Percentiles rank a stretch among this genome's conserved stretches.
These are phyloP conservation scores for Arachis stenosperma DNA, from an alignment of 306 rosid species.

Conservation along the genomic window DNA sequence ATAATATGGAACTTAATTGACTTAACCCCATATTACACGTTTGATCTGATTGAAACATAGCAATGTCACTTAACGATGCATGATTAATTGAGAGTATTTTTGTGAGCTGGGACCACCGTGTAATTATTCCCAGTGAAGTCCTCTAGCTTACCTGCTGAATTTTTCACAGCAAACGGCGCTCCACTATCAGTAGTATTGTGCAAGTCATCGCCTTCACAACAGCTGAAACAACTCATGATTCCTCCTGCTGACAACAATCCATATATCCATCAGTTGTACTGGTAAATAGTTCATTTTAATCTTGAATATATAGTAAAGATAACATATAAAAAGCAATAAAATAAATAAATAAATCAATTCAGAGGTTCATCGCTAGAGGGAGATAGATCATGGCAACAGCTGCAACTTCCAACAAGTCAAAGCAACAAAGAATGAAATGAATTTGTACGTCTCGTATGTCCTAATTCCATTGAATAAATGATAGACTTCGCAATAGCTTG, in stretches of 20 bases:
- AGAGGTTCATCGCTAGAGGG: slow-evolving; percentile 13
- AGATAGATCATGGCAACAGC: not conserved
- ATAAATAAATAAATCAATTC: not conserved
- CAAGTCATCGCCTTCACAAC: slow-evolving; percentile 71
- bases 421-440: slow-evolving; percentile 11
- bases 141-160: slow-evolving; percentile 60
- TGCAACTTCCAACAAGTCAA: slow-evolving; percentile 19
- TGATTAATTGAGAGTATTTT: slow-evolving; percentile 5
- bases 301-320: not conserved
- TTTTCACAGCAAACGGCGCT: slow-evolving; percentile 57
- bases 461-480: slow-evolving; percentile 5
- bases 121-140: not conserved
- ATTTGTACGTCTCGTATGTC: not conserved
- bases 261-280: slow-evolving; percentile 31
- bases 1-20: slow-evolving; percentile 5
- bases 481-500: not conserved
- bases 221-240: slow-evolving; percentile 83
- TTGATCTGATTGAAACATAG: slow-evolving; percentile 12
- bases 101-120: not conserved
- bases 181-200: slow-evolving; percentile 62
- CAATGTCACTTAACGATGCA: slow-evolving; percentile 20
- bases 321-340: not conserved
- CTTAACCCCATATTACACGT: slow-evolving; percentile 2
- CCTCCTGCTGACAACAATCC: slow-evolving; percentile 31
- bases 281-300: not conserved